These are phyloP conservation scores for Sporothrix brunneoviolacea DNA, from an alignment of 2,329 filamentous ascomycete genomes.

Conservation along the genomic window DNA sequence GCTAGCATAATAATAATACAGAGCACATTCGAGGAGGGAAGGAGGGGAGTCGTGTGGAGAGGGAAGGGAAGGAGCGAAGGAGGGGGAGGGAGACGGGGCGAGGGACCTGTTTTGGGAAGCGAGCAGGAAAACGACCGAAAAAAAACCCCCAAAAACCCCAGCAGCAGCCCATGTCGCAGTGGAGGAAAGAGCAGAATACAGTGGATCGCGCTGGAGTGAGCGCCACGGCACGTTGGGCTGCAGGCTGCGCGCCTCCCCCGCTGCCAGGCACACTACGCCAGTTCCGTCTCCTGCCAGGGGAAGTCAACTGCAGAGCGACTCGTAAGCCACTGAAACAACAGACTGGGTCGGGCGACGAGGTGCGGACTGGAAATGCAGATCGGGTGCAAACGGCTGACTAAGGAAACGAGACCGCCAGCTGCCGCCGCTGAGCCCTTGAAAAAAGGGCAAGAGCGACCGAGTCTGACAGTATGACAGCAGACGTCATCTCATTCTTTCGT, in stretches of 20 bases:
- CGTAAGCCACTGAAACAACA: background rate
- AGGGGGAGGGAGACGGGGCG: constrained; percentile 1
- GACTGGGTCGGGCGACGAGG: background rate
- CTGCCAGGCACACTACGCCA: constrained; percentile 9
- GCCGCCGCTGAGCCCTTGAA: background rate
- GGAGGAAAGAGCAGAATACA: background rate
- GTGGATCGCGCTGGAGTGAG: no score
- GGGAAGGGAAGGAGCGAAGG: constrained; percentile 6
- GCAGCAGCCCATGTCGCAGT: background rate
- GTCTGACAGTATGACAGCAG: constrained; percentile 5
- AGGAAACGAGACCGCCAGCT: background rate
- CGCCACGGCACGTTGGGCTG: constrained; percentile 11
- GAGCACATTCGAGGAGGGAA: constrained; percentile 2
- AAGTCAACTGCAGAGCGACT: background rate
- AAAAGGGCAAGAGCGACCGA: background rate
- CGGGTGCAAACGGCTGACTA: background rate
- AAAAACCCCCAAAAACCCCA: no score
- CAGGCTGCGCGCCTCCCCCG: background rate
- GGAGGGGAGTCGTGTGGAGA: constrained; percentile 7
- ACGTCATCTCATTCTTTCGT: constrained; percentile 7
- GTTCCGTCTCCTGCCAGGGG: constrained; percentile 6
- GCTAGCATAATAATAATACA: background rate
- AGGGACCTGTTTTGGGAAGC: constrained; percentile 2
- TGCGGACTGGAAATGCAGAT: background rate
- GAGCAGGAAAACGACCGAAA: no score